A percentile compares a stretch with the other conserved stretches of the same genome.
Conservation (phyloP, 345 rosid species). For the Camelina sativa region DNA sequence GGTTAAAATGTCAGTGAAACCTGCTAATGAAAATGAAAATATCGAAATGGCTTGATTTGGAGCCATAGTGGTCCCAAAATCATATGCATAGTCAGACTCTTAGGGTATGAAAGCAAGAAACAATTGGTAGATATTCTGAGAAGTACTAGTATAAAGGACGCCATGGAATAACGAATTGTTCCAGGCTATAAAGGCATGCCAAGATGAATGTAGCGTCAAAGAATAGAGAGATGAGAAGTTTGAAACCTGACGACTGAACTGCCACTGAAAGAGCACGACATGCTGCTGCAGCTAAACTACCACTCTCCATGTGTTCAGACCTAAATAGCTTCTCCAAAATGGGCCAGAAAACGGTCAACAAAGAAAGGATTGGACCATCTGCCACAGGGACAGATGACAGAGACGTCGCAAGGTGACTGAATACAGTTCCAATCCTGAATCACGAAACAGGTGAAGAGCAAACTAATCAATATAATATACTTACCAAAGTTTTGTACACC, state of each 20-base stretch:
- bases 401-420: slow-evolving; percentile 69
- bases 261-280: slow-evolving; percentile 92
- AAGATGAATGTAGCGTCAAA: background rate
- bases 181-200: slow-evolving; percentile 26
- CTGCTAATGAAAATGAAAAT: background rate
- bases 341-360: slow-evolving; percentile 88
- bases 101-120: background rate
- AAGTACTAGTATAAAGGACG: background rate
- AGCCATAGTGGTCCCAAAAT: slow-evolving; percentile 17
- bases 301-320: slow-evolving; percentile 84
- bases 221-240: slow-evolving; percentile 26
- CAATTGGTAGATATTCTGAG: slow-evolving; percentile 17
- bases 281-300: slow-evolving; percentile 79
- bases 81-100: slow-evolving; percentile 4
- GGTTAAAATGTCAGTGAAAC: slow-evolving; percentile 22
- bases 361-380: slow-evolving; percentile 68
- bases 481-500: slow-evolving; percentile 7
- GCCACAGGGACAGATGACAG: slow-evolving; percentile 53
- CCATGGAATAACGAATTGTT: slow-evolving; percentile 2
- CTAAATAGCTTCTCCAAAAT: slow-evolving; percentile 80
- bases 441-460: slow-evolving; percentile 22
- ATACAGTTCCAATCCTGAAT: slow-evolving; percentile 86
- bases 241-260: slow-evolving; percentile 87
- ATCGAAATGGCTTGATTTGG: background rate
- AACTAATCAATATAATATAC: slow-evolving; percentile 25